Base-by-base conservation (phyloP, 345 rosid genomes). In the Erucastrum elatum region DNA sequence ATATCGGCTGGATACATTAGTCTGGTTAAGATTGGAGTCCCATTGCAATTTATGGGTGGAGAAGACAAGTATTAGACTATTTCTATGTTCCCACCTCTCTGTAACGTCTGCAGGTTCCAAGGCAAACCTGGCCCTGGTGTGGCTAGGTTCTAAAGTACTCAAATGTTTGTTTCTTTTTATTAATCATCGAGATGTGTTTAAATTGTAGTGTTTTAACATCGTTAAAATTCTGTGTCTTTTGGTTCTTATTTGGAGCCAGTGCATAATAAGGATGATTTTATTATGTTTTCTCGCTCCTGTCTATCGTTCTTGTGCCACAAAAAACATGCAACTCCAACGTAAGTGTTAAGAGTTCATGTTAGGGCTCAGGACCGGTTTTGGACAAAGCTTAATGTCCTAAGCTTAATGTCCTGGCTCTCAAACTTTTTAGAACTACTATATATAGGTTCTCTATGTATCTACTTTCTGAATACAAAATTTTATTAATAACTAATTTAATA, bases 31-130 rank as follows among this genome's bases (percentile, higher is more conserved):
- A 70, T 59, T n/a, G 95, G 91, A 3, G 90, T 89, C 2, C 84
- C 89, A 0, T 89, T 89, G 94, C 97, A 91, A 5, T 79, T 86
- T 74, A 87, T 87, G 92, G 94, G 92, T 15, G 95, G 97, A 0
- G 87, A 86, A 69, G 87, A 87, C 77, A 87, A 88, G 75, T 90
- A 89, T 75, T 84, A 83, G 64, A 89, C 89, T 55, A 82, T 85
- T 31, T 82, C 91, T 5, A 75, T 88, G 51, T 84, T 82, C 49
- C 88, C 90, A 15, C 64, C 90, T 75, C 33, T 77, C 35, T 90
- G 92, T 76, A 82, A 64, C 34, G 77, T 65, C 65, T 90, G 92
- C 74, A 83, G 85, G 80, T 87, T 90, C 75, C 76, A 81, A 61
- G 76, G 34, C 13, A 79, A 73, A 79, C 72, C 69, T 66, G 76